phyloP scores from a whole-genome alignment of 352 stramenopile species.

The Phytophthora meadii region DNA sequence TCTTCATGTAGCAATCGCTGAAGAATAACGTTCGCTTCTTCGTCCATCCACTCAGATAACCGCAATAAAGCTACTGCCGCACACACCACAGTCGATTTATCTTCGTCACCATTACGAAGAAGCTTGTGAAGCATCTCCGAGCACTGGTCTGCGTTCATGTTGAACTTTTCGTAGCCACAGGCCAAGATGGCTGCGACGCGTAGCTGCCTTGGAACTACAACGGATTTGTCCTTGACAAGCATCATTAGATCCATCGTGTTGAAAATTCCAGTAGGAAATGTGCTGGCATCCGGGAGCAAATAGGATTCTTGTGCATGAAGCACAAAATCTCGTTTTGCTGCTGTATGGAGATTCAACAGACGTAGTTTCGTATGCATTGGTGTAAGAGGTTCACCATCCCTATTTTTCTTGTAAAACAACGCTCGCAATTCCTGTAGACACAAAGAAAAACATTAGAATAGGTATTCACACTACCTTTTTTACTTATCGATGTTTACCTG shows the following conservation, averaged over 20 bases:
- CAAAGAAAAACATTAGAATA: background rate
- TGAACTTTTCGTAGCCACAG: conserved; percentile 79
- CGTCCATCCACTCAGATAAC: conserved; percentile 87
- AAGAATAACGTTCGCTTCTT: conserved; percentile 82
- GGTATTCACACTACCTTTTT: too few species aligned
- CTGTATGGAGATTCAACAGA: conserved; percentile 75
- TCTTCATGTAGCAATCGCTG: conserved; percentile 85
- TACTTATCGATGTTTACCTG: conserved; percentile 38
- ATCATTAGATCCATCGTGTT: conserved; percentile 89
- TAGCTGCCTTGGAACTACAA: conserved; percentile 62
- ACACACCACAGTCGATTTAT: conserved; percentile 76
- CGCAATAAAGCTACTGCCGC: conserved; percentile 77
- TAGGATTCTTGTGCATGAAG: conserved; percentile 71
- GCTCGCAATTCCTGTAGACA: conserved; percentile 65
- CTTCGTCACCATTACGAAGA: conserved; percentile 58
- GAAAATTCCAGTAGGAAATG: conserved; percentile 69
- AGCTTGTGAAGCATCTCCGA: conserved; percentile 70
- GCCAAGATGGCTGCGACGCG: conserved; percentile 79
- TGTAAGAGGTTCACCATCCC: conserved; percentile 48
- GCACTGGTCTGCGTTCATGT: conserved; percentile 64
- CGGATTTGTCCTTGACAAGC: conserved; percentile 77
- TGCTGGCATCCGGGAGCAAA: conserved; percentile 56
- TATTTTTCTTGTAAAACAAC: conserved; percentile 75
- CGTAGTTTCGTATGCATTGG: conserved; percentile 80
- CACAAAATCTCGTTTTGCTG: conserved; percentile 72